phyloP scores from a whole-genome alignment of 352 stramenopile genomes.

The Phytophthora rubi region DNA sequence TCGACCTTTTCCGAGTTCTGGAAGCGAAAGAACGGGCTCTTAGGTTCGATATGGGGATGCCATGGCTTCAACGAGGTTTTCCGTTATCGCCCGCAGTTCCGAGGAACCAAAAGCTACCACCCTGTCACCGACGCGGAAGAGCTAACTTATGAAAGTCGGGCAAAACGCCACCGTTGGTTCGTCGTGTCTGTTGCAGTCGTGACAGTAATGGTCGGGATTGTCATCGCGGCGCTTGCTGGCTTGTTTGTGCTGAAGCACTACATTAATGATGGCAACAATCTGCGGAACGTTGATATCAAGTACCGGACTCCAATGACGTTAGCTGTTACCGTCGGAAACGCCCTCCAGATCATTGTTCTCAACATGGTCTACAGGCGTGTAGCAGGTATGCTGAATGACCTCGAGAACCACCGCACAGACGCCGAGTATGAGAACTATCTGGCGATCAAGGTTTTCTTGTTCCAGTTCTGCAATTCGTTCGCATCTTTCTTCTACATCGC shows the following conservation, averaged over 20 bases:
- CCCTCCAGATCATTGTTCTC: slow-evolving; percentile 92
- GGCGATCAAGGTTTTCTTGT: slow-evolving; percentile 98
- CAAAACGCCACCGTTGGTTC: slow-evolving; percentile 60
- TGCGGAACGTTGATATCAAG: slow-evolving; percentile 36
- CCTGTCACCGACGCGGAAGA: slow-evolving; percentile 61
- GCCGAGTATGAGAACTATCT: slow-evolving; percentile 90
- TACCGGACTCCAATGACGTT: slow-evolving; percentile 48
- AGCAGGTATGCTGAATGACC: slow-evolving; percentile 92
- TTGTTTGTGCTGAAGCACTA: slow-evolving; percentile 74
- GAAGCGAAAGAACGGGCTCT: slow-evolving; percentile 82
- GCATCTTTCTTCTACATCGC: slow-evolving; percentile 95
- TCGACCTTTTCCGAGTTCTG: slow-evolving; percentile 85
- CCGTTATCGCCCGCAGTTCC: slow-evolving; percentile 82
- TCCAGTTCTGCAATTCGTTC: slow-evolving; percentile 97
- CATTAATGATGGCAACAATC: slow-evolving; percentile 52
- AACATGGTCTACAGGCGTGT: slow-evolving; percentile 92
- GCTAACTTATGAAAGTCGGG: slow-evolving; percentile 65
- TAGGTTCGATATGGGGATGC: slow-evolving; percentile 84
- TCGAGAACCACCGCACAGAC: slow-evolving; percentile 92
- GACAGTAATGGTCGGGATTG: slow-evolving; percentile 69
- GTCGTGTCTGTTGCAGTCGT: slow-evolving; percentile 64
- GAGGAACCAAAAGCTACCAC: slow-evolving; percentile 71
- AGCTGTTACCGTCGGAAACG: slow-evolving; percentile 59
- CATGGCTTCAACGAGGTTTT: slow-evolving; percentile 76
- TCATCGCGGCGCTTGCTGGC: slow-evolving; percentile 61